Evolutionary conservation across 2,329 filamentous ascomycete genomes (phyloP).

Genomic region (Claviceps sorghi): DNA sequence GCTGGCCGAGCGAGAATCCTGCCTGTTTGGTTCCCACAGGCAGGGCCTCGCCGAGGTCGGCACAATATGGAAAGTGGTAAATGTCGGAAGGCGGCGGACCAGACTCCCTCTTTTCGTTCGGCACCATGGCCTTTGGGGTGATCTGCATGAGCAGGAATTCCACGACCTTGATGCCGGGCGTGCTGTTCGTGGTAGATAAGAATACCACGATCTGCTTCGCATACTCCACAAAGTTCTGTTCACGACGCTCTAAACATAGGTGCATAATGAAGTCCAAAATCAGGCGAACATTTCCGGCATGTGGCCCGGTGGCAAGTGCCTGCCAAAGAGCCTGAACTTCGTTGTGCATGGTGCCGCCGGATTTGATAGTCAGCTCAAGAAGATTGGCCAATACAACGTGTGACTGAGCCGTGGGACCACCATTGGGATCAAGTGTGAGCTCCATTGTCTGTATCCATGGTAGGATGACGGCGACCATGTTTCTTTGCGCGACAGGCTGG

Average conservation of each 20-base stretch:
- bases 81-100: slow-evolving; percentile 59
- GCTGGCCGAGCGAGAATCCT: slow-evolving; percentile 80
- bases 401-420: slow-evolving; percentile 76
- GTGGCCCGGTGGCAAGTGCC: slow-evolving; percentile 80
- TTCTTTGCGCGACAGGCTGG: slow-evolving; percentile 69
- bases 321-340: slow-evolving; percentile 98
- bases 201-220: slow-evolving; percentile 98
- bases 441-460: slow-evolving; percentile 96
- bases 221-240: slow-evolving; percentile 96
- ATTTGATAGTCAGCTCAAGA: slow-evolving; percentile 90
- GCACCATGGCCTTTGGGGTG: slow-evolving; percentile 91
- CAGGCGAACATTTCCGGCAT: slow-evolving; percentile 84
- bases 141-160: slow-evolving; percentile 89
- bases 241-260: slow-evolving; percentile 79
- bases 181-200: slow-evolving; percentile 60
- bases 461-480: slow-evolving; percentile 84
- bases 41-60: slow-evolving; percentile 63
- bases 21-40: slow-evolving; percentile 84
- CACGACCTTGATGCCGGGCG: slow-evolving; percentile 75
- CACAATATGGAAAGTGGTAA: slow-evolving; percentile 69
- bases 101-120: slow-evolving; percentile 63
- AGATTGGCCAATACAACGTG: slow-evolving; percentile 92
- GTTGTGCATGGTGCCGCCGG: slow-evolving; percentile 75
- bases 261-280: slow-evolving; percentile 94
- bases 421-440: slow-evolving; percentile 79